Percentiles rank a stretch among this genome's conserved stretches.
Evolutionary conservation across 176 grass and related monocot genomes (phyloP).

Genomic region (Rhynchospora breviuscula): DNA sequence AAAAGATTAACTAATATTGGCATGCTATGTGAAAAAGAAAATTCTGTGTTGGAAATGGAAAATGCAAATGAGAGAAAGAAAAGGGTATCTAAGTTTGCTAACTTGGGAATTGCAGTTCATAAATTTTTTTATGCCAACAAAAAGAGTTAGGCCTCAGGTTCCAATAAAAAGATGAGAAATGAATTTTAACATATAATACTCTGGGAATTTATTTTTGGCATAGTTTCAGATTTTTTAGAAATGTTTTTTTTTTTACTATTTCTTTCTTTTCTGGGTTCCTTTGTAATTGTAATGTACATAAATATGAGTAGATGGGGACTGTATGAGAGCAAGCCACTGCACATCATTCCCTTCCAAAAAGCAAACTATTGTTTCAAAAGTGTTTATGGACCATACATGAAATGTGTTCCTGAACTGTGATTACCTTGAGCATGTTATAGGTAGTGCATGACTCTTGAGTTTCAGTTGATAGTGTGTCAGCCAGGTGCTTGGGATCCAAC

Average conservation of each 20-base stretch:
- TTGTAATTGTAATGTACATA: neutral
- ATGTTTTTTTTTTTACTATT: neutral
- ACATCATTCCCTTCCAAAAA: neutral
- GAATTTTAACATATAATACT: neutral
- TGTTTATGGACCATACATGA: neutral
- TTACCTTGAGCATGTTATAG: slow-evolving; percentile 98
- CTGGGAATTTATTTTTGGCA: neutral
- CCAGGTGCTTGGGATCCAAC: slow-evolving; percentile 68
- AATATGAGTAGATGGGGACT: neutral
- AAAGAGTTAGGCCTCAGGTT: neutral
- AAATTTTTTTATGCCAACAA: neutral
- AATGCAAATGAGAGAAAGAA: neutral
- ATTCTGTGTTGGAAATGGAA: neutral
- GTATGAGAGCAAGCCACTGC: neutral
- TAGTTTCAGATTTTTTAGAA: neutral
- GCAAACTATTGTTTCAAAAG: neutral
- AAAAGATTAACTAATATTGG: neutral
- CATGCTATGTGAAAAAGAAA: neutral
- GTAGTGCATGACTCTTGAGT: slow-evolving; percentile 90
- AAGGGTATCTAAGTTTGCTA: neutral
- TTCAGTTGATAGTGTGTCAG: slow-evolving; percentile 53
- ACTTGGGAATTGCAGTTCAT: neutral
- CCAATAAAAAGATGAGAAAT: neutral
- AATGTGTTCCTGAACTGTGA: neutral
- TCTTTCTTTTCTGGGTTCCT: neutral